Evolutionary conservation across 176 grass and related monocot species (phyloP), one percentile per base, ranked within the genome.

Genomic region (Rhipidocladum racemiflorum): DNA sequence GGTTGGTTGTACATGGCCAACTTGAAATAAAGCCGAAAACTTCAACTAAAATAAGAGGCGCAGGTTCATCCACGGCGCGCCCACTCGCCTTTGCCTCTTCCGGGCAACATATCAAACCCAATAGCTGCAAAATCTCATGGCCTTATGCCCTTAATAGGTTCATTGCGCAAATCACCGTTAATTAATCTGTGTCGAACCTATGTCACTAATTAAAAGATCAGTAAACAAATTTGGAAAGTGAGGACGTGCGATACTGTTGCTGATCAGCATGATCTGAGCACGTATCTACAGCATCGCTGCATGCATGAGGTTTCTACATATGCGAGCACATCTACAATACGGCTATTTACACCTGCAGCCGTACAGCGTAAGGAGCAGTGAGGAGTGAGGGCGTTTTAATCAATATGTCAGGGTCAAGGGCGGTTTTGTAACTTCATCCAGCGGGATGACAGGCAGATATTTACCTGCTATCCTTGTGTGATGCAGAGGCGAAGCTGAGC

Each of bases 401-500:
- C 65, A 81, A 14, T 11, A 15, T 8, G 29, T 27, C 9, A 1
- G 0, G 20, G n/a, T 6, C 45, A 53, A 17, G 83, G 88, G 78
- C 23, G 67, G 0, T 57, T 18, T 36, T 18, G 88, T 77, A 65
- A 89, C 23, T 60, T 65, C 0, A 4, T 25, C 28, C 7, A 6
- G 15, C 1, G 5, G 18, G 18, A 35, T 3, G 67, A 11, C n/a
- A 1, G 2, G 34, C 38, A 82, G 83, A 89, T 89, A 89, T 89
- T 86, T 86, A 86, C 78, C 65, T 16, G 64, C 36, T 6, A 21
- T 21, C 45, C 21, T 51, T 78, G 78, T 86, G 88, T 78, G 83
- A 86, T 90, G 83, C 65, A 71, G 65, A 90, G 78, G 39, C 78
- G 46, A 82, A 17, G 72, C 72, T 75, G 48, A 86, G 67, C 61